Evolutionary conservation across 1,284 basidiomycete genomes (phyloP), one percentile per base, ranked within the genome.

Genomic region (Rhodotorula glutinis): DNA sequence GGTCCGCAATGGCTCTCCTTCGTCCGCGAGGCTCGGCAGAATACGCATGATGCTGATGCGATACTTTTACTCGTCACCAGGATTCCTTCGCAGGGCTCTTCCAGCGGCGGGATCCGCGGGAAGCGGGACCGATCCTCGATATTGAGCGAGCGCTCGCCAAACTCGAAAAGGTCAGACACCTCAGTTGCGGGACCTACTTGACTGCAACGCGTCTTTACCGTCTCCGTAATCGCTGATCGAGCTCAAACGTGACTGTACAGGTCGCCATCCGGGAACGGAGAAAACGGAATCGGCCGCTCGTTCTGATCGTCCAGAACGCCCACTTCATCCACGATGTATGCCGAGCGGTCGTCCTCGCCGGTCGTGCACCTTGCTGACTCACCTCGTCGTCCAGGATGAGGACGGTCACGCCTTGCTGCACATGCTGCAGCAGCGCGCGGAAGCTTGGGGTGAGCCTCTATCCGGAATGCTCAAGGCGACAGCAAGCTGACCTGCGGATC

Each of bases 61-160:
- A 76, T 78, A 11, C 19, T 23, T 25, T 16, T 27, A 25, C 46
- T 3, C 38, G 3, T 4, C 7, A 25, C 25, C 29, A 59, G 56
- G 72, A 75, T 58, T 70, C 65, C 7, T 72, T 71, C 41, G 73
- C 72, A 16, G 75, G 75, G 4, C 73, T 82, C 16, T 93, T 93
- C 79, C 88, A 90, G 71, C 80, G 91, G 56, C 82, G 87, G 46
- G 91, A 94, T 79, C 90, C 91, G 23, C 81, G 88, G 71, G 89
- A 92, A 81, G 90, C 87, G 69, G 90, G 91, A 0, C 86, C 91
- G 14, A 84, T 86, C 16, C 81, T 92, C 43, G 90, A 92, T 76
- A 87, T 92, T 16, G 90, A 92, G 78, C 82, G 91, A 78, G 88
- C 88, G 1, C 77, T 91, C 79, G 90, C 88, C 76, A 93, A 92